Evolutionary conservation across 495 filamentous ascomycete species (phyloP).

Genomic region (Aspergillus saccharolyticus): DNA sequence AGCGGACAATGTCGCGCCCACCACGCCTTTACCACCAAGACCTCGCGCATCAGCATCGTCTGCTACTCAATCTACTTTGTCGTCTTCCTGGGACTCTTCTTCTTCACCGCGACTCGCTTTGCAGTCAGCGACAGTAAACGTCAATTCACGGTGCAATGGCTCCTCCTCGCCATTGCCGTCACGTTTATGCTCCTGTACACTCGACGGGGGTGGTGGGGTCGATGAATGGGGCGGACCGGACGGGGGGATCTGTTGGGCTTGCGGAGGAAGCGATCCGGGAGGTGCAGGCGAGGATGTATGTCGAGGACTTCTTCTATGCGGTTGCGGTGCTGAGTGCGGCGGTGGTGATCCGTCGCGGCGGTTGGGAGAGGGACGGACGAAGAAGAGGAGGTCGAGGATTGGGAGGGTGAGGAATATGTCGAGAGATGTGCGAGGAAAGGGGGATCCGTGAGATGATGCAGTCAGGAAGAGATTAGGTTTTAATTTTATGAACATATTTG

Average conservation of each 20-base stretch:
- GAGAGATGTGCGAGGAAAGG: no score
- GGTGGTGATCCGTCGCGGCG: background rate
- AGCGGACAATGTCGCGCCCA: background rate
- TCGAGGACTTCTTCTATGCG: constrained; percentile 10
- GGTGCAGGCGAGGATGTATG: background rate
- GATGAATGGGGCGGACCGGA: background rate
- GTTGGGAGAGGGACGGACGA: no score
- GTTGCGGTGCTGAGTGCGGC: background rate
- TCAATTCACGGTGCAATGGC: constrained; percentile 5
- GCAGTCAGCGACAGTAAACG: constrained; percentile 9
- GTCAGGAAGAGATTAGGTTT: no score
- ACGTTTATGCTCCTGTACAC: constrained; percentile 13
- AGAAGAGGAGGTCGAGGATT: no score
- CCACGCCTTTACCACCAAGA: constrained; percentile 4
- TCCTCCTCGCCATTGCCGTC: constrained; percentile 10
- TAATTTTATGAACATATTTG: no score
- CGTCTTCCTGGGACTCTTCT: constrained; percentile 8
- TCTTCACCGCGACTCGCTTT: background rate
- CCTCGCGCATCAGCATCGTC: constrained; percentile 4
- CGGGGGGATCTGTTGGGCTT: background rate
- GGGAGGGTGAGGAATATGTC: no score
- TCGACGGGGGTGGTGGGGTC: no score
- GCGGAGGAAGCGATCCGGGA: background rate
- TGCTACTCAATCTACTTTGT: constrained; percentile 18
- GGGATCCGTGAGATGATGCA: no score